Percentiles rank a stretch among this genome's conserved stretches.
Conservation (phyloP, 441 rosid species). For the Adansonia grandidieri region DNA sequence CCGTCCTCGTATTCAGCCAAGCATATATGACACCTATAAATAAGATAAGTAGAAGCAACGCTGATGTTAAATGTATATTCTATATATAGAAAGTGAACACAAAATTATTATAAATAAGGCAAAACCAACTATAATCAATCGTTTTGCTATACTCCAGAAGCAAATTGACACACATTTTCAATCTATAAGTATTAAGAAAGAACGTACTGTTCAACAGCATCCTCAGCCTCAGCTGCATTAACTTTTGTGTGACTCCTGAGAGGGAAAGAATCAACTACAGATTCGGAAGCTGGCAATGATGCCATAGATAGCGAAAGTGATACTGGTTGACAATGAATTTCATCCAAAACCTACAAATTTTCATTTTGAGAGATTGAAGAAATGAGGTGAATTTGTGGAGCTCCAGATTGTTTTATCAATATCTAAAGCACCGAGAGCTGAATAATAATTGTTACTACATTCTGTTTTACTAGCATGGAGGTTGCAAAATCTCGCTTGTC, state of each 20-base stretch:
- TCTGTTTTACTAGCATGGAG: not conserved
- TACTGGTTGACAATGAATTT: conserved; percentile 64
- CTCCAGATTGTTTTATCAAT: not conserved
- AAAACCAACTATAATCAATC: not conserved
- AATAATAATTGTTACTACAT: not conserved
- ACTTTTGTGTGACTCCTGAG: conserved; percentile 55
- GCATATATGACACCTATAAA: conserved; percentile 56
- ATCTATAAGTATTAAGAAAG: not conserved
- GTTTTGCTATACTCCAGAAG: not conserved
- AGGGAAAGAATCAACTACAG: conserved; percentile 69
- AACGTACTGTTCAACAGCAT: conserved; percentile 63
- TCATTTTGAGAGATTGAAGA: conserved; percentile 20
- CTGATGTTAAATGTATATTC: not conserved
- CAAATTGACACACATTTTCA: not conserved
- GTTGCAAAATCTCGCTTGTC: not conserved
- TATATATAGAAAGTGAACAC: not conserved
- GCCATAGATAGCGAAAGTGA: conserved; percentile 56
- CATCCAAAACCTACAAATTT: conserved; percentile 66
- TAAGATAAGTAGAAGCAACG: conserved; percentile 7
- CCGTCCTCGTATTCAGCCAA: conserved; percentile 71
- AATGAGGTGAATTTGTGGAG: not conserved
- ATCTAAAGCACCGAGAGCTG: conserved; percentile 7
- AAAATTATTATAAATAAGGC: not conserved
- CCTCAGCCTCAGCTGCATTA: conserved; percentile 34
- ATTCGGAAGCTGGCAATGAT: conserved; percentile 66